phyloP scores from a whole-genome alignment of 2,329 filamentous ascomycete species.

The Xylaria sp. region DNA sequence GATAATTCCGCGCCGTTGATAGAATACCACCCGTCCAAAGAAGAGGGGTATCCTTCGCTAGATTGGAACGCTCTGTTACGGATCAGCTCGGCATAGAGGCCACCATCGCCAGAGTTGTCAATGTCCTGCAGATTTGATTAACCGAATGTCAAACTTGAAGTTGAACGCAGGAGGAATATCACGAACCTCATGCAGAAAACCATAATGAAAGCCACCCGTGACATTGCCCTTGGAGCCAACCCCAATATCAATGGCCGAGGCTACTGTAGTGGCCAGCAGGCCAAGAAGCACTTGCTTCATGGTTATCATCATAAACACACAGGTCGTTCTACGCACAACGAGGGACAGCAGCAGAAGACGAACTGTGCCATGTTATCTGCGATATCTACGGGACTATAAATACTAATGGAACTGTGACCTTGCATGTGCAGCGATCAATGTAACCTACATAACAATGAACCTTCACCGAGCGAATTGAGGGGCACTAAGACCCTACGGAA shows the following conservation, averaged over 20 bases:
- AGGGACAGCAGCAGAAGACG: background rate
- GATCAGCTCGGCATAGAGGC: constrained; percentile 77
- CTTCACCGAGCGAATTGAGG: constrained; percentile 4
- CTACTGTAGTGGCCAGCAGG: constrained; percentile 40
- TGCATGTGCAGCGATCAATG: background rate
- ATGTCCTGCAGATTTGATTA: constrained; percentile 61
- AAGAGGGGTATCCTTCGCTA: constrained; percentile 54
- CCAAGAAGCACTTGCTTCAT: constrained; percentile 37
- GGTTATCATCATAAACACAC: constrained; percentile 38
- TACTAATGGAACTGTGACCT: constrained; percentile 9
- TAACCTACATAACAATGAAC: background rate
- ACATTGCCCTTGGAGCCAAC: constrained; percentile 54
- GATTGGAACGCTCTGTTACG: constrained; percentile 76
- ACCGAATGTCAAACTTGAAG: background rate
- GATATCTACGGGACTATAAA: constrained; percentile 15
- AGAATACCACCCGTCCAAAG: constrained; percentile 58
- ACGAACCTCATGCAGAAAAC: constrained; percentile 57
- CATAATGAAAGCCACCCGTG: constrained; percentile 58
- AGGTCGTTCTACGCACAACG: background rate
- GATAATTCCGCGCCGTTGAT: constrained; percentile 57
- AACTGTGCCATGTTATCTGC: background rate
- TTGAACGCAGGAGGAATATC: background rate
- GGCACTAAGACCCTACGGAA: background rate
- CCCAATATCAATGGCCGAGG: constrained; percentile 51
- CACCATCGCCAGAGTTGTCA: constrained; percentile 76